Conservation (phyloP, 169 alveolate genomes). For the Plasmodium gonderi region DNA sequence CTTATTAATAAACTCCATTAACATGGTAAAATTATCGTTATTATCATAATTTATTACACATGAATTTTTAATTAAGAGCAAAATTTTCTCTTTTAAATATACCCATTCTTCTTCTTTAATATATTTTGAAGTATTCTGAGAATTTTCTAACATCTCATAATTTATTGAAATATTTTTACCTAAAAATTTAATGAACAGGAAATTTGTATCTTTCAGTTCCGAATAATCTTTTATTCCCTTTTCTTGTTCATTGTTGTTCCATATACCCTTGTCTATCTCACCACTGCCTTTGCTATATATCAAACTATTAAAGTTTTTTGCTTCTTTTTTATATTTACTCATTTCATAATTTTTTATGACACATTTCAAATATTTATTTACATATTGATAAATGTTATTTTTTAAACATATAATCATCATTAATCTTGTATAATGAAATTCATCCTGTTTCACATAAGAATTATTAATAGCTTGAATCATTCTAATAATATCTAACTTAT, state of each 20-base stretch:
- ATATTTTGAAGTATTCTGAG: constrained; percentile 13
- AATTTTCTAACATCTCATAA: constrained; percentile 20
- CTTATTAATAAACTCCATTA: constrained; percentile 18
- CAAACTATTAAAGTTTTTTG: constrained; percentile 26
- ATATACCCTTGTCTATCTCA: neutral
- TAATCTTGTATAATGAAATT: constrained; percentile 44
- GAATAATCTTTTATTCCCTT: neutral
- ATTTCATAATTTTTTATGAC: constrained; percentile 24
- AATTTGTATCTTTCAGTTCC: neutral
- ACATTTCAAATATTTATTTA: constrained; percentile 29
- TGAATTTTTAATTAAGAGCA: constrained; percentile 45
- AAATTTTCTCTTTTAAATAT: constrained; percentile 47
- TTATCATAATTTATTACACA: constrained; percentile 28
- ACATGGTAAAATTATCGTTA: neutral
- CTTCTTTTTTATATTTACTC: constrained; percentile 55
- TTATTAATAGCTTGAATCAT: constrained; percentile 57
- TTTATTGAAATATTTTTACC: constrained; percentile 33
- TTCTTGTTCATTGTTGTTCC: neutral
- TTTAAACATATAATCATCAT: constrained; percentile 71
- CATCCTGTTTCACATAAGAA: constrained; percentile 27
- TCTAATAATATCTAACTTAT: constrained; percentile 31
- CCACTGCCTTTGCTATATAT: constrained; percentile 47
- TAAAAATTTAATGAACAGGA: constrained; percentile 26
- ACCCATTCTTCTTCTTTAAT: constrained; percentile 50
- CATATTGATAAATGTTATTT: constrained; percentile 27